Base-by-base conservation (phyloP, 768 basidiomycete species). In the Strobilomyces echinocephalus region DNA sequence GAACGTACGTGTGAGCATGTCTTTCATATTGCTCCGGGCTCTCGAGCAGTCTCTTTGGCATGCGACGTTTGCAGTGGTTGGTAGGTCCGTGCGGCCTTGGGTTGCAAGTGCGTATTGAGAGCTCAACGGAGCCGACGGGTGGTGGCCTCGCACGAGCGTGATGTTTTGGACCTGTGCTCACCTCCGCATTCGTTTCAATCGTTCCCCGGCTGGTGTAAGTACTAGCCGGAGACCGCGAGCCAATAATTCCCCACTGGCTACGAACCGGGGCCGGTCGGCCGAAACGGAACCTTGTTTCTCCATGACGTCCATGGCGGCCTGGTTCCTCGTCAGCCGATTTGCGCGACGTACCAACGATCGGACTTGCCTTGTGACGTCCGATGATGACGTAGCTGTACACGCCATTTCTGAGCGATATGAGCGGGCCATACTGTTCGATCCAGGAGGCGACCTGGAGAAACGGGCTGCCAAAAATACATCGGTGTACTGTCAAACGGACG, bases 271-370 rank as follows among this genome's bases (percentile, higher is more conserved):
- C 46, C 80, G 64, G 60, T 82, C 82, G 1, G 69, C 75, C 12
- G 76, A 63, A 0, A 65, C 57, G 1, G 75, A 75, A 0, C 81
- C 81, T 58, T 82, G 79, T 54, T 77, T 78, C 61, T 84, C 81
- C 79, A 84, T 79, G 48, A 83, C 77, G 3, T 83, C 80, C 1
- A 80, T 71, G 0, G 80, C 79, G 1, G 79, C 79, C 60, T 80
- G 70, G 39, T 73, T 30, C 30, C 30, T 30, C 30, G 30, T 30
- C 30, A 30, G 30, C 9, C 30, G 30, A 6, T 30, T 30, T 9
- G 30, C 30, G 30, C 30, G 30, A 30, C n/a, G n/a, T n/a, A 30
- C 20, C 24, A 8, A 38, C 8, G 4, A 18, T 20, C 5, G 12
- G 12, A 53, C 54, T 40, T 46, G 51, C 62, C 46, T 63, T 30